Conservation (phyloP, 1,284 basidiomycete genomes). For the Clitocybe nebularis region DNA sequence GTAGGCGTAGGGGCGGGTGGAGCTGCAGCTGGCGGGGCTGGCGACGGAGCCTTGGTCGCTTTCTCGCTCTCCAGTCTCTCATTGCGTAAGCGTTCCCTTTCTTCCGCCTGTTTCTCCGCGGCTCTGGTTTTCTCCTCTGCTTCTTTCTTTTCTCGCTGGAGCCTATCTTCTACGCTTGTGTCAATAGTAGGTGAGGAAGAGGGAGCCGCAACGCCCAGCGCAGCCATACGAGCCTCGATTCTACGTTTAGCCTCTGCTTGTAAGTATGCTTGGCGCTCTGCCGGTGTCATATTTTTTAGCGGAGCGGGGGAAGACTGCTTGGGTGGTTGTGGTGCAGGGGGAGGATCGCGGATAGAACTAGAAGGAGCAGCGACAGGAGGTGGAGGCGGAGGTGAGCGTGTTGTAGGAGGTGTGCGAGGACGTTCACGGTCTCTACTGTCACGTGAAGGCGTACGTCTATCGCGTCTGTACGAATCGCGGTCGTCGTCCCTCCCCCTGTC, state of each 20-base stretch:
- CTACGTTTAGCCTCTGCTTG: slow-evolving; percentile 81
- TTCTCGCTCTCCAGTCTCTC: slow-evolving; percentile 70
- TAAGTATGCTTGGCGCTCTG: slow-evolving; percentile 80
- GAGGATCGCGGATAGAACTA: slow-evolving; percentile 28
- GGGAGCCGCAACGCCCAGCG: slow-evolving; percentile 70
- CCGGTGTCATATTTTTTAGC: slow-evolving; percentile 78
- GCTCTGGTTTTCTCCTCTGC: slow-evolving; percentile 75
- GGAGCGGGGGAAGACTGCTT: slow-evolving; percentile 44
- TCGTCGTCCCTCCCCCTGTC: slow-evolving; percentile 17
- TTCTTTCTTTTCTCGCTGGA: slow-evolving; percentile 81
- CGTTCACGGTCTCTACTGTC: slow-evolving; percentile 40
- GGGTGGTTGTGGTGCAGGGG: slow-evolving; percentile 41
- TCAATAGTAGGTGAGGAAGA: slow-evolving; percentile 57
- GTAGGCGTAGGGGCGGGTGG: slow-evolving; percentile 31
- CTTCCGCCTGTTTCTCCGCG: slow-evolving; percentile 77
- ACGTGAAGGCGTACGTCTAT: slow-evolving; percentile 22
- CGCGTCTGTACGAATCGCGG: slow-evolving; percentile 12
- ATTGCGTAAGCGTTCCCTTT: slow-evolving; percentile 64
- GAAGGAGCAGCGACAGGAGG: slow-evolving; percentile 43
- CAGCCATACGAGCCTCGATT: slow-evolving; percentile 84
- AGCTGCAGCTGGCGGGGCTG: slow-evolving; percentile 26
- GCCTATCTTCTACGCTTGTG: slow-evolving; percentile 74
- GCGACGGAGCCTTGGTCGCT: slow-evolving; percentile 41
- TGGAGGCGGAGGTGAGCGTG: slow-evolving; percentile 44
- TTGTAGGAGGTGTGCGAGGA: slow-evolving; percentile 42